A percentile compares a stretch with the other conserved stretches of the same genome.
These are phyloP conservation scores for Plasmodium coatneyi DNA, from an alignment of 169 alveolate genomes.

Conservation along the genomic window DNA sequence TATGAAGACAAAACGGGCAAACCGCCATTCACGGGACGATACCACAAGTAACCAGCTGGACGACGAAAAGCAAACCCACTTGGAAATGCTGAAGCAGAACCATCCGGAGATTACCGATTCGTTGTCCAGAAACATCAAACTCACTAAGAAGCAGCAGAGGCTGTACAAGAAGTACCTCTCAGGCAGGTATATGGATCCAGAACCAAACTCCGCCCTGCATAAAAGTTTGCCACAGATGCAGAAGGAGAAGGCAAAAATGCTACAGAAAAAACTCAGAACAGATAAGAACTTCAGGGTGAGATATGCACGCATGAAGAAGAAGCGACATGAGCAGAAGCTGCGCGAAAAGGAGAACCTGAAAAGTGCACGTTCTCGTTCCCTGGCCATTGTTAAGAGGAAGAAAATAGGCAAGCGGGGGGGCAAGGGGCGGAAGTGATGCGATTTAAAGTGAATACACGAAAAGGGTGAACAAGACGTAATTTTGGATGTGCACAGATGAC, in stretches of 20 bases:
- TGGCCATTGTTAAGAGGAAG: slow-evolving; percentile 20
- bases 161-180: slow-evolving; percentile 54
- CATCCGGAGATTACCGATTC: slow-evolving; percentile 79
- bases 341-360: slow-evolving; percentile 21
- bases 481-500: not conserved
- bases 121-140: slow-evolving; percentile 61
- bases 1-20: not conserved
- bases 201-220: not conserved
- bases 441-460: not conserved
- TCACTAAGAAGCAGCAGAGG: slow-evolving; percentile 78
- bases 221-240: not conserved
- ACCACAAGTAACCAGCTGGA: not conserved
- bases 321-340: slow-evolving; percentile 13
- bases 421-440: not conserved
- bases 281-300: slow-evolving; percentile 25
- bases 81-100: slow-evolving; percentile 14
- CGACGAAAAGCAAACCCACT: not conserved
- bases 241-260: slow-evolving; percentile 16
- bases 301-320: slow-evolving; percentile 23
- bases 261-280: slow-evolving; percentile 46
- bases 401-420: slow-evolving; percentile 1
- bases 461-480: not conserved
- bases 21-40: not conserved
- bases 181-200: slow-evolving; percentile 24
- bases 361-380: slow-evolving; percentile 51